A percentile compares a stretch with the other conserved stretches of the same genome.
Evolutionary conservation across 1,284 basidiomycete genomes (phyloP).

Genomic region (Hymenochaete sp.): DNA sequence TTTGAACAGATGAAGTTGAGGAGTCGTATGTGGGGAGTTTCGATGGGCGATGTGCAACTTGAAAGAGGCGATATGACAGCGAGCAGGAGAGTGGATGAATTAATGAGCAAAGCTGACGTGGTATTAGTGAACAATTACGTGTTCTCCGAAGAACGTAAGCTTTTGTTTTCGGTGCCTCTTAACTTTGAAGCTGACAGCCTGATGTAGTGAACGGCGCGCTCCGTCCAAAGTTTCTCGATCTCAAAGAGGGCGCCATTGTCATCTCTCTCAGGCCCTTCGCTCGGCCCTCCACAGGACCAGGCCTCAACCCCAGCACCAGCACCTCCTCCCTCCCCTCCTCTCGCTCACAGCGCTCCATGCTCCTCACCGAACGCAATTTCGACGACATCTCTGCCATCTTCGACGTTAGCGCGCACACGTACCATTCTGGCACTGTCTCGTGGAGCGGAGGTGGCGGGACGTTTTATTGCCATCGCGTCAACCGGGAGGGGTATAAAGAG

Average conservation of each 20-base stretch:
- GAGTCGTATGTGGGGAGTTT: slow-evolving; percentile 69
- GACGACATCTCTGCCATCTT: slow-evolving; percentile 72
- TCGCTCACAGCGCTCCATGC: no score
- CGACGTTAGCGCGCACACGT: slow-evolving; percentile 57
- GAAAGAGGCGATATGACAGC: slow-evolving; percentile 67
- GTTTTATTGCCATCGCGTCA: slow-evolving; percentile 68
- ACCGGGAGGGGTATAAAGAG: slow-evolving; percentile 56
- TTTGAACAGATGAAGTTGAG: slow-evolving; percentile 52
- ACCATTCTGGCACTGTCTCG: slow-evolving; percentile 62
- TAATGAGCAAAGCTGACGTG: slow-evolving; percentile 62
- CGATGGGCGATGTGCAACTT: slow-evolving; percentile 57
- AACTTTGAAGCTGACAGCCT: slow-evolving; percentile 4
- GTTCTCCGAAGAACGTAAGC: slow-evolving; percentile 40
- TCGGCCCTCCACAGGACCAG: slow-evolving; percentile 37
- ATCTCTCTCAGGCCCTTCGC: slow-evolving; percentile 69
- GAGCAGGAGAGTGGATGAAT: slow-evolving; percentile 48
- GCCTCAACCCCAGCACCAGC: no score
- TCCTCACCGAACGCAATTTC: slow-evolving; percentile 67
- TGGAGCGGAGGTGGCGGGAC: slow-evolving; percentile 61
- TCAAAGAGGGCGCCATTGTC: slow-evolving; percentile 73
- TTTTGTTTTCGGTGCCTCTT: background rate
- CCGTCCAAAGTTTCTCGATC: slow-evolving; percentile 63
- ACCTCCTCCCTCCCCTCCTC: no score
- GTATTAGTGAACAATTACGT: slow-evolving; percentile 76
- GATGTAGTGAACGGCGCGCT: slow-evolving; percentile 64